Conservation (phyloP, 1,284 basidiomycete genomes). For the Mrakiaceae sp. region DNA sequence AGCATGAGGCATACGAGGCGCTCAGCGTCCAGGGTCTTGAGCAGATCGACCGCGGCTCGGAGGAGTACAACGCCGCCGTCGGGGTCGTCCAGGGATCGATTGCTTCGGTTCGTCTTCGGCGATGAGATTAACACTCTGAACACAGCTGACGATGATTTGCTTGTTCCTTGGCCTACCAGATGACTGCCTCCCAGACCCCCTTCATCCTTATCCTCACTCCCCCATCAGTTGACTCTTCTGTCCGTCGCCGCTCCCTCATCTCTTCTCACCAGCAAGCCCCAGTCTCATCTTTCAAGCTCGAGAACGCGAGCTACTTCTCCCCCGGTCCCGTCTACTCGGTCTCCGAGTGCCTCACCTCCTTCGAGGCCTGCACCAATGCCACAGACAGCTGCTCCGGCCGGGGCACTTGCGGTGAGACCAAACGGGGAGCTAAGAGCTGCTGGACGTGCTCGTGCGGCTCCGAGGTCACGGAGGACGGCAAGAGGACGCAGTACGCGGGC, state of each 20-base stretch:
- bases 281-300: background rate
- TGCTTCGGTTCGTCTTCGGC: background rate
- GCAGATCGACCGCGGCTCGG: background rate
- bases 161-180: background rate
- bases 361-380: slow-evolving; percentile 46
- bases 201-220: slow-evolving; percentile 15
- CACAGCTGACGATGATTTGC: background rate
- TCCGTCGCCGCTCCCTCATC: background rate
- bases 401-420: slow-evolving; percentile 49
- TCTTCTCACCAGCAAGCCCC: background rate
- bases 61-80: slow-evolving; percentile 7
- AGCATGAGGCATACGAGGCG: slow-evolving; percentile 1
- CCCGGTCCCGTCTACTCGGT: slow-evolving; percentile 45
- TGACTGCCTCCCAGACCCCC: slow-evolving; percentile 10
- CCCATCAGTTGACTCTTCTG: background rate
- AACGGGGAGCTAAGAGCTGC: slow-evolving; percentile 53
- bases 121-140: background rate
- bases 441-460: slow-evolving; percentile 56
- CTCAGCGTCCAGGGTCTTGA: slow-evolving; percentile 3
- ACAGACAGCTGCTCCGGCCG: slow-evolving; percentile 58
- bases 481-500: slow-evolving; percentile 58
- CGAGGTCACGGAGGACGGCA: slow-evolving; percentile 42
- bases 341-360: slow-evolving; percentile 51
- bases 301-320: slow-evolving; percentile 16
- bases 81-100: slow-evolving; percentile 10